Base-by-base conservation (phyloP, 2,329 filamentous ascomycete genomes). In the Ascochyta koolunga region DNA sequence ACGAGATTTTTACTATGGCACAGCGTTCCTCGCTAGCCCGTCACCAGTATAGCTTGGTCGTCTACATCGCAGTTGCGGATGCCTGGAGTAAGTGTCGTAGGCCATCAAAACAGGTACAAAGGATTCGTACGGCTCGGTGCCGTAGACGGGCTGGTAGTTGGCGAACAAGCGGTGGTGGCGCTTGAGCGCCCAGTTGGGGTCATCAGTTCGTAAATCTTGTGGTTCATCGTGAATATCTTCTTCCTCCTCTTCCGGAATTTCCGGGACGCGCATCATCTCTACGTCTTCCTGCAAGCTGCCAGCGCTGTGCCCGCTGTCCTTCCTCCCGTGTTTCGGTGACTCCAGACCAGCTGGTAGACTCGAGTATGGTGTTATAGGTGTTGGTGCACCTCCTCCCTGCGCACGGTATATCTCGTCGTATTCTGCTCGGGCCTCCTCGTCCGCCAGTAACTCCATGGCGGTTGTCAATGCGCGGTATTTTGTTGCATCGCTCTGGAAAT, bases 381-480 rank as follows among this genome's bases (percentile, higher is more conserved):
- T 36, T 3, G 59, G 38, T 29, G 59, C 29, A 7, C 58, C 58
- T 18, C 51, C 33, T 8, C 25, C 31, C 21, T 48, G 54, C 18
- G 44, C 37, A 13, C 60, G 48, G 44, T 68, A 72, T 10, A 54
- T 53, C 11, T 38, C 50, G 31, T 74, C 70, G 54, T 74, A 74
- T 22, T 51, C 60, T 25, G 61, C 54, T 31, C 69, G 56, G 7
- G 67, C 58, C 16, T 72, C 64, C 1, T 50, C 52, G 39, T 74
- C 65, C 35, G 64, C 65, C 4, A 74, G 60, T 8, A 66, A 50
- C n/a, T 67, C 64, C 40, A 70, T 72, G 9, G 70, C 71, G 0
- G 60, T 57, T 35, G 70, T 67, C 45, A 71, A 51, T 16, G 64
- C 63, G 11, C 65, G 62, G 44, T 73, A 74, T 51, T 71, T 72